phyloP scores from a whole-genome alignment of 2,329 filamentous ascomycete species.

The Epichloe glyceriae region DNA sequence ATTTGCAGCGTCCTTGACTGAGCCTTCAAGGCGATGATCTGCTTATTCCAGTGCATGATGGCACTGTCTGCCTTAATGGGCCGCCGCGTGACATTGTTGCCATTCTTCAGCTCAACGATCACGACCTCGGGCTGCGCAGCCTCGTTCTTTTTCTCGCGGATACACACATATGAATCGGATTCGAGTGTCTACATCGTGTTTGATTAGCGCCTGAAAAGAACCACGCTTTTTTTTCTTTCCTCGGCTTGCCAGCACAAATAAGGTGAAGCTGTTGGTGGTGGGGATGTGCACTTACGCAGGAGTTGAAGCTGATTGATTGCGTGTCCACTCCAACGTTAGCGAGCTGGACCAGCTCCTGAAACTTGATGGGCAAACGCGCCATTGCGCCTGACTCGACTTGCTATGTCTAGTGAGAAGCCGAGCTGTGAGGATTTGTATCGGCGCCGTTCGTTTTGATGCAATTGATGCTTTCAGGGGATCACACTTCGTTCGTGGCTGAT shows the following conservation, averaged over 20 bases:
- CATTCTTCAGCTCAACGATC: conserved; percentile 95
- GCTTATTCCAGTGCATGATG: conserved; percentile 96
- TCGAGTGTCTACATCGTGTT: conserved; percentile 64
- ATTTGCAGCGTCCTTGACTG: conserved; percentile 92
- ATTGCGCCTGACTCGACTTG: conserved; percentile 25
- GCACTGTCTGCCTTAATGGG: conserved; percentile 99
- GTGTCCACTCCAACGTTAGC: conserved; percentile 33
- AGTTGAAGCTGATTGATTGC: conserved; percentile 60
- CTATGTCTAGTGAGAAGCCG: conserved; percentile 12
- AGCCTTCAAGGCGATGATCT: conserved; percentile 93
- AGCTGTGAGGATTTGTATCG: conserved; percentile 5
- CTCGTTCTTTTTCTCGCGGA: conserved; percentile 85
- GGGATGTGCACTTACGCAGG: conserved; percentile 41
- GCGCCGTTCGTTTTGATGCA: conserved; percentile 6
- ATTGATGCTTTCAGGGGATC: conserved; percentile 12
- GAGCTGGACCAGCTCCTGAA: conserved; percentile 75
- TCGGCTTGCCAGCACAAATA: neutral
- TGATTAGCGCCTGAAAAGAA: neutral
- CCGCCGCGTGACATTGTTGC: conserved; percentile 85
- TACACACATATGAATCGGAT: conserved; percentile 92
- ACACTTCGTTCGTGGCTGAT: conserved; percentile 8
- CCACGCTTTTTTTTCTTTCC: neutral
- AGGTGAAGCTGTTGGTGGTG: neutral
- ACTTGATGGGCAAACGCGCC: conserved; percentile 78
- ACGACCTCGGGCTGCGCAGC: conserved; percentile 82